Conservation (phyloP, 2,329 filamentous ascomycete species). For the Aurifilum marmelostoma region DNA sequence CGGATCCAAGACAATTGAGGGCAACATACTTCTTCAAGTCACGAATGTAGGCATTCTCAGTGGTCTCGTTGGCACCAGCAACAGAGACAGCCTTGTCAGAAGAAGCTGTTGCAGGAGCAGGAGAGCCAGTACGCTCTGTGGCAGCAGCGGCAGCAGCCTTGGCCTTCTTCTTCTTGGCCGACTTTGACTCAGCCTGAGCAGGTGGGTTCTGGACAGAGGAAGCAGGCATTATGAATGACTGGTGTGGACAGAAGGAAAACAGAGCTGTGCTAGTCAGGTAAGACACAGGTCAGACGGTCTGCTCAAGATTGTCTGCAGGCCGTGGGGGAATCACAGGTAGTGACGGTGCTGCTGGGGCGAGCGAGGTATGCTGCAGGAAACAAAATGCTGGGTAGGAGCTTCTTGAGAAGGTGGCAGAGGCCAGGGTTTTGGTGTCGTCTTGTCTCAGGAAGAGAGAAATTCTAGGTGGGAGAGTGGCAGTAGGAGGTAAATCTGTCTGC, state of each 20-base stretch:
- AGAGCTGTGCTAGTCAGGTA: conserved; percentile 10
- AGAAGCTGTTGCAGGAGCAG: conserved; percentile 54
- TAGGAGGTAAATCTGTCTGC: conserved; percentile 5
- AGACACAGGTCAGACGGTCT: conserved; percentile 10
- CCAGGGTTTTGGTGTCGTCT: not conserved
- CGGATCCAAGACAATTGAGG: conserved; percentile 20
- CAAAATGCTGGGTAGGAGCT: not conserved
- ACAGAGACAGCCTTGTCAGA: conserved; percentile 54
- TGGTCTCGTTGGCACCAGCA: conserved; percentile 58
- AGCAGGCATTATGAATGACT: conserved; percentile 61
- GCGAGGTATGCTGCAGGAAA: not conserved
- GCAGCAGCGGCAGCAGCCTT: conserved; percentile 42
- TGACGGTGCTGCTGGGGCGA: not conserved
- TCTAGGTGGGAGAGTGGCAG: conserved; percentile 15
- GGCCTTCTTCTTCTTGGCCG: conserved; percentile 70
- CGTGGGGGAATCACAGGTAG: not conserved
- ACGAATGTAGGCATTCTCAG: conserved; percentile 79
- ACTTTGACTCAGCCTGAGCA: conserved; percentile 64
- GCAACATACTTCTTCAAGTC: conserved; percentile 83
- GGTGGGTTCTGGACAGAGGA: conserved; percentile 65
- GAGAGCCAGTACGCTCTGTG: conserved; percentile 55
- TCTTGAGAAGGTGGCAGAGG: not conserved
- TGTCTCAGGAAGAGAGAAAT: conserved; percentile 2
- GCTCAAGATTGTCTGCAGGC: conserved; percentile 11
- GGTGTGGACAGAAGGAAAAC: conserved; percentile 15